phyloP scores from a whole-genome alignment of 129 eudicot genomes.

The Gnaphalium uliginosum region DNA sequence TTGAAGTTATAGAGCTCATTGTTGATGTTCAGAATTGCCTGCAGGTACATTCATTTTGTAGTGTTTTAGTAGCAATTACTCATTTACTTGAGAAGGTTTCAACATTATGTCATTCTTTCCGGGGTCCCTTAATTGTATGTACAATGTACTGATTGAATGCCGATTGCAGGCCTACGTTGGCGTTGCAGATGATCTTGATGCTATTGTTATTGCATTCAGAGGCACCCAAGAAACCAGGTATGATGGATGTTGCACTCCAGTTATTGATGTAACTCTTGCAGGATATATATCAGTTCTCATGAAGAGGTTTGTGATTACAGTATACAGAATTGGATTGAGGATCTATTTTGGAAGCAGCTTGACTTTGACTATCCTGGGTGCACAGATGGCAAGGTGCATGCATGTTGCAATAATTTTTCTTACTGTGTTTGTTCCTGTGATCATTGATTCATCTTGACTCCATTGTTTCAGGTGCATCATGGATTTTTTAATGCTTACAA shows the following conservation, averaged over 20 bases:
- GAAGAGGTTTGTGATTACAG: slow-evolving; percentile 39
- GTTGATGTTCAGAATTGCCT: slow-evolving; percentile 87
- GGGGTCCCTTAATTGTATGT: slow-evolving; percentile 9
- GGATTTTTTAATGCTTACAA: slow-evolving; percentile 95
- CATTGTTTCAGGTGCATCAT: slow-evolving; percentile 79
- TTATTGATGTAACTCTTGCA: slow-evolving; percentile 3
- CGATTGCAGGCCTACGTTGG: slow-evolving; percentile 88
- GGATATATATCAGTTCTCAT: not conserved
- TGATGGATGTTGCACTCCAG: not conserved
- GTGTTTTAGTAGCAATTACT: not conserved
- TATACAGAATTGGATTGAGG: slow-evolving; percentile 91
- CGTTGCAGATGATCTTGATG: slow-evolving; percentile 75
- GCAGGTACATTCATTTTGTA: slow-evolving; percentile 54
- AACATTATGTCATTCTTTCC: not conserved
- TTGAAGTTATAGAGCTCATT: slow-evolving; percentile 82
- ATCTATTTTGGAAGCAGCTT: slow-evolving; percentile 95
- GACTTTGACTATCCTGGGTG: slow-evolving; percentile 84
- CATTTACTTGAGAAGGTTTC: slow-evolving; percentile 5
- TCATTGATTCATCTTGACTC: not conserved
- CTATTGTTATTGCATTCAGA: slow-evolving; percentile 87
- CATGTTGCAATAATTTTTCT: not conserved
- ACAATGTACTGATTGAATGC: slow-evolving; percentile 16
- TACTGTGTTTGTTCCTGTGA: not conserved
- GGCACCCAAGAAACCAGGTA: slow-evolving; percentile 95
- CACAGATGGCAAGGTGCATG: slow-evolving; percentile 75